Conservation (phyloP, 768 basidiomycete genomes). For the Rhizopogon rudus region DNA sequence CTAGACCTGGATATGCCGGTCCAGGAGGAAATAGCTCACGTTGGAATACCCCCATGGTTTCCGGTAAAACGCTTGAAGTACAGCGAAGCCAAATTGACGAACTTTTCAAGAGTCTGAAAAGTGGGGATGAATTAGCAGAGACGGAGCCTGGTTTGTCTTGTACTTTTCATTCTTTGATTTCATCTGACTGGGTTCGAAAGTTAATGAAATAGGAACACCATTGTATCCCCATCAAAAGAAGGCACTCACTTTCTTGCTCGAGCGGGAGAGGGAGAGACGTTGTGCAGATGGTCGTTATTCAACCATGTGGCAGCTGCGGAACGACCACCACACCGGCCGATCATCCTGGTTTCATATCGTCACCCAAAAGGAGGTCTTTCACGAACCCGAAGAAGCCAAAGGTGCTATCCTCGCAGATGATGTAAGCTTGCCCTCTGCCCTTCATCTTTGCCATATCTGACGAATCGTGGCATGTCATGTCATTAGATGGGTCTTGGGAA, state of each 20-base stretch:
- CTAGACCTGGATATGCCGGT: constrained; percentile 36
- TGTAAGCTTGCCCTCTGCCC: constrained; percentile 46
- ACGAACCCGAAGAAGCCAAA: constrained; percentile 68
- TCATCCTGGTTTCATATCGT: constrained; percentile 79
- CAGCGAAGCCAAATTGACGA: constrained; percentile 93
- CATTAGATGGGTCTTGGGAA: constrained; percentile 95
- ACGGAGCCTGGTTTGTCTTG: constrained; percentile 72
- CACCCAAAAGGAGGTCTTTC: constrained; percentile 69
- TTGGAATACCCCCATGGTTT: constrained; percentile 53
- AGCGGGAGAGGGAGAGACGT: constrained; percentile 70
- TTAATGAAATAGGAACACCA: constrained; percentile 69
- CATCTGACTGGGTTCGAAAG: constrained; percentile 31
- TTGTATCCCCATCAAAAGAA: constrained; percentile 99
- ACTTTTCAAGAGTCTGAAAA: constrained; percentile 83
- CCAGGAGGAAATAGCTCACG: constrained; percentile 35
- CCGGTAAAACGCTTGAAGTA: constrained; percentile 81
- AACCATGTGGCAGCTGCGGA: constrained; percentile 64
- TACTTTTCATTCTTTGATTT: constrained; percentile 11
- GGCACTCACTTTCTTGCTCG: constrained; percentile 91
- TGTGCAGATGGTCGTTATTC: constrained; percentile 57
- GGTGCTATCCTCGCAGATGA: constrained; percentile 96
- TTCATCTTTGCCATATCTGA: constrained; percentile 8
- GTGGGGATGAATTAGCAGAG: constrained; percentile 82
- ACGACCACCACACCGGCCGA: constrained; percentile 41
- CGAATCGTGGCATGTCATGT: constrained; percentile 7